Percentiles rank a stretch among this genome's conserved stretches.
These are phyloP conservation scores for Ceratocystis diversiconidia DNA, from an alignment of 2,329 filamentous ascomycete genomes.

Conservation along the genomic window DNA sequence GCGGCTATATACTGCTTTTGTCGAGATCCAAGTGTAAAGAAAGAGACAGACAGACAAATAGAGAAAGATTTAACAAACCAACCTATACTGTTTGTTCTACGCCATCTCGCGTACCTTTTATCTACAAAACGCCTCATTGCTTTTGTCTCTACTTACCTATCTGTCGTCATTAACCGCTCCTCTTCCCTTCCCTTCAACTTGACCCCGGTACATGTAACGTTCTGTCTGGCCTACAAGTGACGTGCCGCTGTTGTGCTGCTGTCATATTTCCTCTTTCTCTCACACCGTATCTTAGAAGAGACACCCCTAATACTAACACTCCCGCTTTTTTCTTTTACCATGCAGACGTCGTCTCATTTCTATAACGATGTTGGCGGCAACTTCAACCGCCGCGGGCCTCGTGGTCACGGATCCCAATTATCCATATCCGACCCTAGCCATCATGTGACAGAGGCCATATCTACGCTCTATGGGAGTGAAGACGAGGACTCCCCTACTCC, in stretches of 20 bases:
- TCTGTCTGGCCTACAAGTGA: background rate
- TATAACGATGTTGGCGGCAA: conserved; percentile 41
- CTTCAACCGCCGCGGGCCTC: conserved; percentile 37
- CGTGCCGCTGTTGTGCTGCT: no score
- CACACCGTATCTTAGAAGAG: background rate
- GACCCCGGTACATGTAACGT: background rate
- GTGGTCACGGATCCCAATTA: conserved; percentile 43
- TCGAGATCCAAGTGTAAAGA: no score
- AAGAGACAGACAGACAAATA: no score
- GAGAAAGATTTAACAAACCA: no score
- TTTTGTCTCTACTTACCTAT: background rate
- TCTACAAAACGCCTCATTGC: background rate
- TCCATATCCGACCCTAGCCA: conserved; percentile 78
- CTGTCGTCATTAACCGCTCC: no score
- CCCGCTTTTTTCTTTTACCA: conserved; percentile 16
- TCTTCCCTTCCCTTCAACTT: background rate
- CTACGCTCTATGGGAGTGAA: conserved; percentile 73
- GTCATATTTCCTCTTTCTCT: background rate
- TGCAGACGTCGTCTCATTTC: conserved; percentile 44
- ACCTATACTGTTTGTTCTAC: no score
- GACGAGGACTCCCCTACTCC: conserved; percentile 43
- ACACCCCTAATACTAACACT: conserved; percentile 19
- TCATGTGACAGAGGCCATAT: conserved; percentile 89
- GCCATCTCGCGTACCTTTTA: background rate
- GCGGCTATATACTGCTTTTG: background rate